Conservation (phyloP, 139 green algal species). For the Volvox africanus region DNA sequence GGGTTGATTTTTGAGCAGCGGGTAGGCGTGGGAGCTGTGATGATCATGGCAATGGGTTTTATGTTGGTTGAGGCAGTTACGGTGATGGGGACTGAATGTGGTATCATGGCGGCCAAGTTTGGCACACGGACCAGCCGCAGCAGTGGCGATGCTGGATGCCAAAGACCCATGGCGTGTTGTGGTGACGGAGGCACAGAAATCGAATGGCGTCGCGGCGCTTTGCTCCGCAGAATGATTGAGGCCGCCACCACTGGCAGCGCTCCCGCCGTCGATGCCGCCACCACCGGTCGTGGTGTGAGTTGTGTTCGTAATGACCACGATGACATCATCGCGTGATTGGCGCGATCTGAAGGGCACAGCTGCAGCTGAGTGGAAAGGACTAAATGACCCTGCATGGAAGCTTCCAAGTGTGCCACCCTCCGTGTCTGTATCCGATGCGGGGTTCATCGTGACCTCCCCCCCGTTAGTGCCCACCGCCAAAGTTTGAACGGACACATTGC, state of each 20-base stretch:
- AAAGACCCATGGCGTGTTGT: background rate
- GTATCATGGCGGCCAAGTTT: background rate
- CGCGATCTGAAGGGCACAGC: background rate
- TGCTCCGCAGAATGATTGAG: background rate
- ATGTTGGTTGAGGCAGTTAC: background rate
- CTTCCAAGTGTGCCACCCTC: background rate
- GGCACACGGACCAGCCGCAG: background rate
- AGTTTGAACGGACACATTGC: background rate
- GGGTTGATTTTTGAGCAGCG: background rate
- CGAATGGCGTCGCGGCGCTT: background rate
- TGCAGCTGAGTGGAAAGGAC: background rate
- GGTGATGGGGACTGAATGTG: background rate
- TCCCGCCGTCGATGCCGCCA: too few species aligned
- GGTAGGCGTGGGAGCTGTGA: background rate
- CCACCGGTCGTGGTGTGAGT: background rate
- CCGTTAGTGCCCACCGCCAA: background rate
- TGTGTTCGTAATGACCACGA: conserved; percentile 18
- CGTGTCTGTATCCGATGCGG: background rate
- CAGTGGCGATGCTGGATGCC: background rate
- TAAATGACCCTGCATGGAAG: background rate
- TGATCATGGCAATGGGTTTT: background rate
- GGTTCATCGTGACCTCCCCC: background rate
- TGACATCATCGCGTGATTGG: background rate
- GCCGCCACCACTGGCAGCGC: too few species aligned
- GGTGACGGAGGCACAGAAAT: conserved; percentile 2